Base-by-base conservation (phyloP, 176 grass and related monocot species). In the Carex pumila region DNA sequence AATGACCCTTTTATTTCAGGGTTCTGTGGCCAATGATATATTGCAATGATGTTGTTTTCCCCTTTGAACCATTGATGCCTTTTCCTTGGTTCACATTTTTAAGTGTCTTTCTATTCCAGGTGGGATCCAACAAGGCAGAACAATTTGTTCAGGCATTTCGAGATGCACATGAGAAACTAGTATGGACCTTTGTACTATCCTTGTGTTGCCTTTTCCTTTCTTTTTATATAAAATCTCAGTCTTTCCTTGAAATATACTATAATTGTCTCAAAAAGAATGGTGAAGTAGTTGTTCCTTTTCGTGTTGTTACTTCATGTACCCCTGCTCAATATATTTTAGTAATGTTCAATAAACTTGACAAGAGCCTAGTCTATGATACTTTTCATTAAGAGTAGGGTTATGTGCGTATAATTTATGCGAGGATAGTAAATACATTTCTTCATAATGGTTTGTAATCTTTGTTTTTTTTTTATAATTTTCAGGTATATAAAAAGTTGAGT, bases 401-500 rank as follows among this genome's bases (percentile, higher is more conserved):
- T 36, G 4, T 14, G 14, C 17, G 1, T 41, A 36, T 41, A 69
- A 69, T 41, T 17, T n/a, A 69, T 41, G 12, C 29, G 34, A 69
- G 32, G 66, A 41, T 2, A 41, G 15, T 62, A 62, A 62, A 62
- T 31, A 53, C 5, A 12, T 61, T 29, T 36, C 55, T 37, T 54
- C 4, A 45, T 58, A 19, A 61, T 31, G 76, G 71, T 25, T 49
- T 59, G 18, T 55, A 3, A 62, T 52, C 50, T 55, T 78, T 9
- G 66, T 3, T 8, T 17, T 25, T 25, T 25, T 57, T 80, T 2
- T 90, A 39, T 25, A 30, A 63, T 17, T 54, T 73, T 57, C 89
- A 97, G 95, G 90, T 97, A 86, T 85, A 97, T 85, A 90, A 89
- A 87, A 90, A 94, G 86, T 41, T 97, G 87, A 91, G 88, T 80